Conservation (phyloP, 306 rosid genomes). For the Fagus crenata region DNA sequence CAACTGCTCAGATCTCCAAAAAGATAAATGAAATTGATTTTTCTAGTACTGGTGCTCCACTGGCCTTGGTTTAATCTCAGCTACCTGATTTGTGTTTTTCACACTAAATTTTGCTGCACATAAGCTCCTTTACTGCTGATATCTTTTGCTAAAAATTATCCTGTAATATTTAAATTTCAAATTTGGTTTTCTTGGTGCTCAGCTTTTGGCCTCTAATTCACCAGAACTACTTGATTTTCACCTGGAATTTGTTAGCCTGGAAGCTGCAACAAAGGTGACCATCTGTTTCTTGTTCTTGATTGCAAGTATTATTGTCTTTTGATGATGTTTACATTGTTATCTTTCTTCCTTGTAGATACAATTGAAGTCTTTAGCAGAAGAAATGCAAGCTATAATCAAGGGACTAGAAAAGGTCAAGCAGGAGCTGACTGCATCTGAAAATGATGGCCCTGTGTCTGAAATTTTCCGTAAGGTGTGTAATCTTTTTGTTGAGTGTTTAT, state of each 20-base stretch:
- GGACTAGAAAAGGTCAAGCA: conserved; percentile 91
- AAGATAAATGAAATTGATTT: background rate
- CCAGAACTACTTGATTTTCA: conserved; percentile 87
- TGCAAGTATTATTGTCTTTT: conserved; percentile 11
- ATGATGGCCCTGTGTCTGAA: conserved; percentile 87
- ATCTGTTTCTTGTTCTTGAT: conserved; percentile 25
- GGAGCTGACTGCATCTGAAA: conserved; percentile 83
- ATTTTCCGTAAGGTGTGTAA: conserved; percentile 64
- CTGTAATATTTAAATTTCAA: conserved; percentile 22
- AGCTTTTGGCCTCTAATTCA: conserved; percentile 83
- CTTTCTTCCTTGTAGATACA: conserved; percentile 69
- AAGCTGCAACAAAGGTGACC: conserved; percentile 79
- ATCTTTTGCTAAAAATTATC: background rate
- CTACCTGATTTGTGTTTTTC: background rate
- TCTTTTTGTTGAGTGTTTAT: conserved; percentile 23
- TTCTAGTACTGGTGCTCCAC: background rate
- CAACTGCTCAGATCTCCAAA: background rate
- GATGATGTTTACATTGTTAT: conserved; percentile 20
- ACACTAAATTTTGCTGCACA: background rate
- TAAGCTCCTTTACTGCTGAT: conserved; percentile 13
- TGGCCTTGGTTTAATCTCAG: background rate
- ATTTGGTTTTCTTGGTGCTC: conserved; percentile 35
- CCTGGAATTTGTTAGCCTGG: conserved; percentile 76
- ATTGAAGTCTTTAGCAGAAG: conserved; percentile 98
- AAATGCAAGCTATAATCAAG: conserved; percentile 92